Base-by-base conservation (phyloP, 495 filamentous ascomycete species). In the Penicillium diatomitis region DNA sequence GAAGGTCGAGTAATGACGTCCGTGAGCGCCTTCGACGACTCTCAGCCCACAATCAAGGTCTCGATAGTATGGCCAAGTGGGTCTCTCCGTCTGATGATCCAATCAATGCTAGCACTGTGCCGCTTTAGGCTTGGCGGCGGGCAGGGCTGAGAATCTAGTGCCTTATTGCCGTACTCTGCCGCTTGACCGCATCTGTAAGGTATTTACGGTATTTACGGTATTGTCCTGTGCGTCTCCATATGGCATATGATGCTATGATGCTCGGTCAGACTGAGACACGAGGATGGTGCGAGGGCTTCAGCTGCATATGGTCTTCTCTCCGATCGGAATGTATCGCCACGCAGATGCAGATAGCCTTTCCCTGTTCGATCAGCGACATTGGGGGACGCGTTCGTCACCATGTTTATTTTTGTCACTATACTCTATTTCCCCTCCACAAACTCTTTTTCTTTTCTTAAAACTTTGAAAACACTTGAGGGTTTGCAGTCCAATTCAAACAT, bases 101-200 rank as follows among this genome's bases (percentile, higher is more conserved):
- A 52, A 44, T 28, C 4, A 38, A 27, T 33, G 38, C 5, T 20
- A 6, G 36, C 7, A 28, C 31, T 12, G 29, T 8, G 39, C 9
- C 11, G 33, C 30, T 27, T 10, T 0, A 12, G 41, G n/a, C 58
- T 61, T 58, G 58, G 58, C 58, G 30, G 30, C 29, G 51, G 33
- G 34, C 54, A 60, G 54, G 57, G 57, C 57, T 57, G 46, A 34
- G 27, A 32, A 20, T 20, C 20, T 20, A 20, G 20, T 20, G 20
- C 20, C 20, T 20, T 20, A 20, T 20, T 20, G 20, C 20, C 20
- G 20, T 20, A 20, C 20, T 20, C 20, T 20, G 20, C 20, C 41
- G 42, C 50, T 41, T 51, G 50, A 49, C 57, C 49, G 46, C 44
- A 48, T 48, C n/a, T 42, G 52, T 48, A 49, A 37, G 4, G 44